Conservation (phyloP, 192 early-diverging fungal genomes). For the Chytriomyces sp. region DNA sequence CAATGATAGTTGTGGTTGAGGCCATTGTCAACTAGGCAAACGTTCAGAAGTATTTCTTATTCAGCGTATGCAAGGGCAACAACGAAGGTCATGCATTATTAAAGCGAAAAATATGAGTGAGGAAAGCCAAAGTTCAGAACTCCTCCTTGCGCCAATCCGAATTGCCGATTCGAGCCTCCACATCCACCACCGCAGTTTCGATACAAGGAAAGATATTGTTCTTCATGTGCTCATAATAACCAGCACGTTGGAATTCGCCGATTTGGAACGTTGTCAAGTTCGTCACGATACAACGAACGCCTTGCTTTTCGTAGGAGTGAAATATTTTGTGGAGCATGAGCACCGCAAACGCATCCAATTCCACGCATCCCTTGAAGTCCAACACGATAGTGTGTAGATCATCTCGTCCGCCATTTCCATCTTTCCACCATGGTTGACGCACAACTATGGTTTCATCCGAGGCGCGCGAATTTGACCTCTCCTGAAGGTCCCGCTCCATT, state of each 20-base stretch:
- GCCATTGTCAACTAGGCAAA: no score
- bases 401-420: not conserved
- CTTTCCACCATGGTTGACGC: not conserved
- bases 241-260: not conserved
- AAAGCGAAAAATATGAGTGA: not conserved
- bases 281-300: not conserved
- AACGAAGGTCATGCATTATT: not conserved
- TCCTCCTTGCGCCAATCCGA: not conserved
- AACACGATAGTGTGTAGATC: not conserved
- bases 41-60: no score
- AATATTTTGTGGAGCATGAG: conserved; percentile 22
- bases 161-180: not conserved
- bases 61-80: not conserved
- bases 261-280: not conserved
- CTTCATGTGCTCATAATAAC: not conserved
- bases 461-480: not conserved
- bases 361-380: not conserved
- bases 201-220: not conserved
- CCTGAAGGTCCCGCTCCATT: no score
- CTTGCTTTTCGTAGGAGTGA: conserved; percentile 13
- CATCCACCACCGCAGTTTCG: not conserved
- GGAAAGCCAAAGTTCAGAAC: not conserved
- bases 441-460: no score
- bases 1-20: no score
- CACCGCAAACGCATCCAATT: conserved; percentile 22